Evolutionary conservation across 176 grass and related monocot species (phyloP).

Genomic region (Leersia perrieri): DNA sequence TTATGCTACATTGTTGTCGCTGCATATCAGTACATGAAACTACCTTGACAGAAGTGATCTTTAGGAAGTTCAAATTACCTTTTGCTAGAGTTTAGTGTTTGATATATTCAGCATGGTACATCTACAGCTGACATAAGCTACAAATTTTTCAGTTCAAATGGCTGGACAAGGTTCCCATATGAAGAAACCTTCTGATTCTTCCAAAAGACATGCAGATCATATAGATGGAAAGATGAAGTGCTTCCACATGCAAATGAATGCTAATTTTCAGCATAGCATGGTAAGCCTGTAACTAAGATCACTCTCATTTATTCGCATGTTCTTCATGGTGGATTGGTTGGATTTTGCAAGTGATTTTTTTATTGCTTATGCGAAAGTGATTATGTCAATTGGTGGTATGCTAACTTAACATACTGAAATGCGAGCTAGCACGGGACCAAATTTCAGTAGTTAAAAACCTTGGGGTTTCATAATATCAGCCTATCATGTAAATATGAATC

Average conservation of each 20-base stretch:
- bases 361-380: not conserved
- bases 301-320: not conserved
- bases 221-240: constrained; percentile 17
- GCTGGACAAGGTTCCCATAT: constrained; percentile 5
- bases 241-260: constrained; percentile 24
- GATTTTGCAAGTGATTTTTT: not conserved
- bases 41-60: not conserved
- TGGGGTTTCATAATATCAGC: not conserved
- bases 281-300: not conserved
- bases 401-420: not conserved
- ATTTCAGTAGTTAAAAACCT: not conserved
- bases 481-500: not conserved
- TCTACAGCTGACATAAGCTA: not conserved
- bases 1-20: not conserved
- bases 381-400: not conserved
- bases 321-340: not conserved
- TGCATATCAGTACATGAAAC: not conserved
- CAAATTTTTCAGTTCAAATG: not conserved
- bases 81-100: not conserved
- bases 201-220: not conserved
- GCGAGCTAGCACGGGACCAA: not conserved
- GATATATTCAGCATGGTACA: not conserved
- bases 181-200: not conserved
- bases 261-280: constrained; percentile 28
- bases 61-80: not conserved